These are phyloP conservation scores for Whalleya microplaca DNA, from an alignment of 2,329 filamentous ascomycete genomes.

Conservation along the genomic window DNA sequence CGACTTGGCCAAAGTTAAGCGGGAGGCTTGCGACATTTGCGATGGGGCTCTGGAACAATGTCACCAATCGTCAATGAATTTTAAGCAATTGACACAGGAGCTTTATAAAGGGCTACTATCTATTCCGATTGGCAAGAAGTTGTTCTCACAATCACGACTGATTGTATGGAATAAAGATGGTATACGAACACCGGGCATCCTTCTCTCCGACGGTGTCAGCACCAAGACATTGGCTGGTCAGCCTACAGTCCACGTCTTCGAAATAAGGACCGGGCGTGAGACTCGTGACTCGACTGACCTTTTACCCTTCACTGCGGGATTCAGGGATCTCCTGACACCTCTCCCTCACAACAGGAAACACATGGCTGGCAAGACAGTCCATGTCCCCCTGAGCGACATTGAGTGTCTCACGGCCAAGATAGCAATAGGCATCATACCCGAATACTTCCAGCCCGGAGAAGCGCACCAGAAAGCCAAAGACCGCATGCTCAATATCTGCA, in stretches of 20 bases:
- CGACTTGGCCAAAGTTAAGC: conserved; percentile 86
- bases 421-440: conserved; percentile 61
- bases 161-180: conserved; percentile 87
- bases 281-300: conserved; percentile 81
- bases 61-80: conserved; percentile 81
- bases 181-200: conserved; percentile 77
- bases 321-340: conserved; percentile 68
- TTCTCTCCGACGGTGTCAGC: conserved; percentile 75
- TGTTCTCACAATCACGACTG: conserved; percentile 76
- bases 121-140: conserved; percentile 81
- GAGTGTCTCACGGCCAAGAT: conserved; percentile 80
- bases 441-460: conserved; percentile 60
- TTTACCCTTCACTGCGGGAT: conserved; percentile 77
- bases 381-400: conserved; percentile 76
- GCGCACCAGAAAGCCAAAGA: conserved; percentile 61
- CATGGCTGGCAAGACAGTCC: conserved; percentile 68
- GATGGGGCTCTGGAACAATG: conserved; percentile 79
- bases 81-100: conserved; percentile 76
- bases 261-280: conserved; percentile 70
- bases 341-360: conserved; percentile 69
- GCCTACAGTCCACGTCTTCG: conserved; percentile 76
- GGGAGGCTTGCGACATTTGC: conserved; percentile 81
- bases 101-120: conserved; percentile 75
- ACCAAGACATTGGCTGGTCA: conserved; percentile 59
- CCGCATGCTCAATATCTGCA: conserved; percentile 69